A percentile compares a stretch with the other conserved stretches of the same genome.
These are phyloP conservation scores for Leptoxyphium fumago DNA, from an alignment of 2,329 filamentous ascomycete species.

Conservation along the genomic window DNA sequence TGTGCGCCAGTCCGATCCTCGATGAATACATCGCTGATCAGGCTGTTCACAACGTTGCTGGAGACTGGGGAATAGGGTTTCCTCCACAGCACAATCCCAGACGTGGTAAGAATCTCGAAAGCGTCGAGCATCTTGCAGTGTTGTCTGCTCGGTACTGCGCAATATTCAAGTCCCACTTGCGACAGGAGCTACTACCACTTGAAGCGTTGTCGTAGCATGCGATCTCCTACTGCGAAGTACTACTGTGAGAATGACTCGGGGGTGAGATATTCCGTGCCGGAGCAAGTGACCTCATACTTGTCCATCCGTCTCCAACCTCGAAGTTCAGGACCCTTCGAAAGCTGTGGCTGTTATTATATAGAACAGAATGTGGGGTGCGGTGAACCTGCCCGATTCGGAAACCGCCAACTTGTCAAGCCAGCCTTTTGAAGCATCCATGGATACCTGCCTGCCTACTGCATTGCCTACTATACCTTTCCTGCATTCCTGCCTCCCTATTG, in stretches of 20 bases:
- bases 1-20: conserved; percentile 61
- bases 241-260: background rate
- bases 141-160: too few species aligned
- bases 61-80: conserved; percentile 68
- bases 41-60: conserved; percentile 74
- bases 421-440: background rate
- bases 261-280: background rate
- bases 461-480: too few species aligned
- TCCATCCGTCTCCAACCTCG: too few species aligned
- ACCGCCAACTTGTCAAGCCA: background rate
- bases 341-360: too few species aligned
- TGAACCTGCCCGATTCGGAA: background rate
- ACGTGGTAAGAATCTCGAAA: conserved; percentile 92
- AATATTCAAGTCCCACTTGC: too few species aligned
- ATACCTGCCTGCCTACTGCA: background rate
- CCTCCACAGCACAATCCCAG: conserved; percentile 94
- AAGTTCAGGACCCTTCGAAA: too few species aligned
- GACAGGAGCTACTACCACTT: too few species aligned
- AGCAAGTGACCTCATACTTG: background rate
- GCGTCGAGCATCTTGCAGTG: conserved; percentile 64
- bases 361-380: background rate
- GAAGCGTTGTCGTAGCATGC: too few species aligned
- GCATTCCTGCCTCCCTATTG: too few species aligned
- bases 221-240: too few species aligned
- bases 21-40: conserved; percentile 95